Percentiles rank a stretch among this genome's conserved stretches.
These are phyloP conservation scores for Cutaneotrichosporon cyanovorans DNA, from an alignment of 1,284 basidiomycete genomes.

Conservation along the genomic window DNA sequence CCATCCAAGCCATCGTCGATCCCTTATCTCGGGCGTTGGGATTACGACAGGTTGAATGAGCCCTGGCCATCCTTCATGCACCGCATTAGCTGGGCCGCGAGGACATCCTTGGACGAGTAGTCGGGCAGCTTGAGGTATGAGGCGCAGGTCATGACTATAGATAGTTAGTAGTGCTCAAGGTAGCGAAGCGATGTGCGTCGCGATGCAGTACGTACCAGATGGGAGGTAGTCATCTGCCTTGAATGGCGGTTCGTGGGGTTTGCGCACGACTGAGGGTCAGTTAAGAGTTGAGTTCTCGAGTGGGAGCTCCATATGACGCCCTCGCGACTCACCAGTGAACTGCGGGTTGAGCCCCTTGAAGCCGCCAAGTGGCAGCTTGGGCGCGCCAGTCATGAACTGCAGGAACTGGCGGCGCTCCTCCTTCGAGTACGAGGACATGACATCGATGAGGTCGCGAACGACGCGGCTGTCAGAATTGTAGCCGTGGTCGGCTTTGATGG, in stretches of 20 bases:
- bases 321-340: slow-evolving; percentile 53
- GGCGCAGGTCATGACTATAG: slow-evolving; percentile 17
- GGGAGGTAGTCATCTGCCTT: slow-evolving; percentile 91
- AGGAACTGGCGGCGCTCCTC: slow-evolving; percentile 75
- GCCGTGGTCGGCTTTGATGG: slow-evolving; percentile 95
- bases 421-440: slow-evolving; percentile 73
- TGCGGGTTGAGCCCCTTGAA: slow-evolving; percentile 92
- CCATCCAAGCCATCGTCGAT: not conserved
- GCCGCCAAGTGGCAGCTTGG: slow-evolving; percentile 87
- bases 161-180: not conserved
- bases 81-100: slow-evolving; percentile 67
- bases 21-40: too few species aligned
- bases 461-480: slow-evolving; percentile 90
- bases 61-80: slow-evolving; percentile 87
- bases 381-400: slow-evolving; percentile 95
- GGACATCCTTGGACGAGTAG: slow-evolving; percentile 73
- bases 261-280: slow-evolving; percentile 66
- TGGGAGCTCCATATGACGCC: too few species aligned
- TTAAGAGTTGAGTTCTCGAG: too few species aligned
- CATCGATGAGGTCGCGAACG: slow-evolving; percentile 76
- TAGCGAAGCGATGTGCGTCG: not conserved
- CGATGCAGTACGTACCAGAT: slow-evolving; percentile 53
- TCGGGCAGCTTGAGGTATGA: slow-evolving; percentile 84
- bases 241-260: slow-evolving; percentile 84
- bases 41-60: slow-evolving; percentile 85